These are phyloP conservation scores for Rhodotorula sp. DNA, from an alignment of 1,284 basidiomycete genomes.

Conservation along the genomic window DNA sequence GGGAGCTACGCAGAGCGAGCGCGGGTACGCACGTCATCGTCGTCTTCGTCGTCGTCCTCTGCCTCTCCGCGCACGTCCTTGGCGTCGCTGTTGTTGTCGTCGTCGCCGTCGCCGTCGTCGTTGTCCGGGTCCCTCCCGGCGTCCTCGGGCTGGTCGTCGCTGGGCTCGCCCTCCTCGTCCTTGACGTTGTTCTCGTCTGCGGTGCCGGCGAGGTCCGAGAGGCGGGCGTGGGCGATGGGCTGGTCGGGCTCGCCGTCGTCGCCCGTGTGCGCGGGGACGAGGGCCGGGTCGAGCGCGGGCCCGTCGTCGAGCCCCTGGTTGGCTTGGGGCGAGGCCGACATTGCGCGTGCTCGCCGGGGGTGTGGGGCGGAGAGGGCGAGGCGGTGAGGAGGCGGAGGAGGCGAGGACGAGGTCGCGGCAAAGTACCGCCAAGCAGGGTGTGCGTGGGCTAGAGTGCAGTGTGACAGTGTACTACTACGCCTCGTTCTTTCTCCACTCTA, in stretches of 20 bases:
- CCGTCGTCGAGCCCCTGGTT: slow-evolving; percentile 27
- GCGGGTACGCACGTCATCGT: neutral
- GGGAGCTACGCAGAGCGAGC: no score
- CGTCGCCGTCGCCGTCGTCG: slow-evolving; percentile 5
- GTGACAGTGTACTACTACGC: no score
- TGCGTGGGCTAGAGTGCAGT: no score
- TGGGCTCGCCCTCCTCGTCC: slow-evolving; percentile 51
- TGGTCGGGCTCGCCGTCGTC: slow-evolving; percentile 1
- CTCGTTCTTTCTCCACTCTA: no score
- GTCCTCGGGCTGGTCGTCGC: slow-evolving; percentile 43
- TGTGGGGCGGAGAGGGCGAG: neutral
- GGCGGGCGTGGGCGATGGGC: neutral
- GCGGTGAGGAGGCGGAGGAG: neutral
- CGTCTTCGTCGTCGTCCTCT: slow-evolving; percentile 3
- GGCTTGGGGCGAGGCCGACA: slow-evolving; percentile 23
- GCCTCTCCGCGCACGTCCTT: neutral
- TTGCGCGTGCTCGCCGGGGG: neutral
- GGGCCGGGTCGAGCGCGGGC: neutral
- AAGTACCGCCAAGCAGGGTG: no score
- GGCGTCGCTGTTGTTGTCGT: neutral
- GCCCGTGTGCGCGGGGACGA: slow-evolving; percentile 19
- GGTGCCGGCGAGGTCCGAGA: slow-evolving; percentile 47
- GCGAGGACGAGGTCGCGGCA: no score
- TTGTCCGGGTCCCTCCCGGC: slow-evolving; percentile 32
- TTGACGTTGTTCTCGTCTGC: slow-evolving; percentile 60